Base-by-base conservation (phyloP, 345 rosid genomes). In the Aquilaria yunnanensis region DNA sequence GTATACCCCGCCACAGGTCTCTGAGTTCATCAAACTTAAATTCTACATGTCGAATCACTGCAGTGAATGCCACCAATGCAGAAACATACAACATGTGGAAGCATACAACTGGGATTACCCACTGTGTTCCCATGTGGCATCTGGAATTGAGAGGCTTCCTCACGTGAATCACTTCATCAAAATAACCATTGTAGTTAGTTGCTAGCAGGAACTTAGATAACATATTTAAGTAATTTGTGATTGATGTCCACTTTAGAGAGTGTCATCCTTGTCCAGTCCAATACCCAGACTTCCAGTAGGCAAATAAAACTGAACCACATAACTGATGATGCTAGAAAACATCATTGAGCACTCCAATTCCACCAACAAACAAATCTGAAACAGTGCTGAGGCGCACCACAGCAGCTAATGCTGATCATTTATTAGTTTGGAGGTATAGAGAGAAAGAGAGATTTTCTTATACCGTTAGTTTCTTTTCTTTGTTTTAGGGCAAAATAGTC, bases 1-100 rank as follows among this genome's bases (percentile, higher is more conserved):
- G 80, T 57, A 89, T 89, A 50, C 95, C 98, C 63, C 71, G 73
- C 98, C 90, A 87, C 53, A 87, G 89, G 76, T 92, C 93, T 78
- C 65, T 89, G 72, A 92, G 83, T 72, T 92, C 96, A 57, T 89
- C 82, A 74, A 92, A 92, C 47, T 87, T 79, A 70, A 92, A 92
- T 72, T 92, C 96, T 57, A 92, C 75, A 70, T 87, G 98, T 45
- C 83, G 83, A 69, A 89, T 70, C 0, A 87, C 85, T 57, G 80
- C 66, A 8, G 87, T 81, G 66, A 87, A 83, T 58, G 78, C 86
- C 66, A 82, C 69, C 69, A 92, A 76, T 61, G 71, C 73, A 63
- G 81, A 73, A 31, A 92, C 80, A 68, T 85, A 87, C 37, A 77
- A 59, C 2, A 65, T 50, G 62, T 92, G 98, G 52, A 92, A 76